phyloP scores from a whole-genome alignment of 495 filamentous ascomycete species.

The Hypoxylon perforatum region DNA sequence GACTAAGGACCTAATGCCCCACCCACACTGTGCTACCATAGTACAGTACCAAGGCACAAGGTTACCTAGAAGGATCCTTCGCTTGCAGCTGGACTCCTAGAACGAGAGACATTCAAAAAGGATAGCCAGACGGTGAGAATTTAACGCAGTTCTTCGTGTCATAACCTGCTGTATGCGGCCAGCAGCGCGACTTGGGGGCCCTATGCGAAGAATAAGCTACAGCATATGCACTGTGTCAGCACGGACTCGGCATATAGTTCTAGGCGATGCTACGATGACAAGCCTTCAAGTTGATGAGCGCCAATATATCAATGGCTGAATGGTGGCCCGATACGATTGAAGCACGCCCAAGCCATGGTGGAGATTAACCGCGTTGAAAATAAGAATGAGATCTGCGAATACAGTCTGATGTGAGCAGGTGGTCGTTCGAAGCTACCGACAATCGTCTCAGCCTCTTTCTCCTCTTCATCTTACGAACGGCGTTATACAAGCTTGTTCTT shows the following conservation, averaged over 20 bases:
- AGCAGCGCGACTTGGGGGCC: constrained; percentile 14
- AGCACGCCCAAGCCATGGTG: constrained; percentile 12
- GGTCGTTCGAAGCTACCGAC: neutral
- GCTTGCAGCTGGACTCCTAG: constrained; percentile 19
- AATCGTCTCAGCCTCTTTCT: constrained; percentile 16
- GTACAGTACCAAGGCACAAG: constrained; percentile 2
- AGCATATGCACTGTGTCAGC: neutral
- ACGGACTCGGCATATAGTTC: neutral
- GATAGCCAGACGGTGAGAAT: neutral
- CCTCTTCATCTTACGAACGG: constrained; percentile 2
- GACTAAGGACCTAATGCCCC: constrained; percentile 19
- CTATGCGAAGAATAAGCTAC: constrained; percentile 23
- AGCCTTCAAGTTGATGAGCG: constrained; percentile 9
- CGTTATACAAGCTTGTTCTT: constrained; percentile 1
- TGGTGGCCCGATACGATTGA: neutral
- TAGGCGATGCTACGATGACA: neutral
- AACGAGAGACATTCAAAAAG: no score
- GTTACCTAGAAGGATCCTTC: constrained; percentile 10
- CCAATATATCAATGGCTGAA: constrained; percentile 6
- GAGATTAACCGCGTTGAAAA: constrained; percentile 4
- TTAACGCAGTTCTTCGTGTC: neutral
- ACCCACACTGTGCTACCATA: constrained; percentile 29
- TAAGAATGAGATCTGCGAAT: constrained; percentile 15
- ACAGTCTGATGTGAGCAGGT: constrained; percentile 32
- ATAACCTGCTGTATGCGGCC: neutral